Conservation (phyloP, 352 stramenopile genomes). For the Globisporangium iwayamae region DNA sequence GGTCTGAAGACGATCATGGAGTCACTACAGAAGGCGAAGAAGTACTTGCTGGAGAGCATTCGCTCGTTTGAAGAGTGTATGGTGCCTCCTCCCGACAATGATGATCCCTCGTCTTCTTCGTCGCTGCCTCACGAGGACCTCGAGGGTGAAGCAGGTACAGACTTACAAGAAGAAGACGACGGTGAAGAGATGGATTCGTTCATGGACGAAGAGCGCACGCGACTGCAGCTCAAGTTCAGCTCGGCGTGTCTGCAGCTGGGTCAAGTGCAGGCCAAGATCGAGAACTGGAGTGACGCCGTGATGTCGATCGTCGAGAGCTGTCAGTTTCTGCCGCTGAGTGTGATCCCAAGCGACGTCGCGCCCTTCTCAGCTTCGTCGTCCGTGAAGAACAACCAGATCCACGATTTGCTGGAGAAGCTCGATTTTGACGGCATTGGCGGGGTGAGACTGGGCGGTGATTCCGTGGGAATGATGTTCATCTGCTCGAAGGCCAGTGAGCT, state of each 20-base stretch:
- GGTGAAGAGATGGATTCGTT: constrained; percentile 50
- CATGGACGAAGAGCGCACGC: constrained; percentile 73
- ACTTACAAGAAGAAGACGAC: constrained; percentile 25
- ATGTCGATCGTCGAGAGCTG: constrained; percentile 42
- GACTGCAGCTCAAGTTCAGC: constrained; percentile 73
- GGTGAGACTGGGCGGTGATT: constrained; percentile 2
- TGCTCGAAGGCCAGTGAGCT: constrained; percentile 50
- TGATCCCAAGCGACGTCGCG: constrained; percentile 30
- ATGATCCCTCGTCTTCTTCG: constrained; percentile 4
- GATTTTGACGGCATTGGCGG: constrained; percentile 66
- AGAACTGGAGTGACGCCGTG: constrained; percentile 38
- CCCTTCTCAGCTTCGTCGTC: constrained; percentile 19
- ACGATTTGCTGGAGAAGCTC: constrained; percentile 43
- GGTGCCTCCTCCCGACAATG: constrained; percentile 23
- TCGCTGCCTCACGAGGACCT: constrained; percentile 29
- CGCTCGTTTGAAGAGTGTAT: constrained; percentile 70
- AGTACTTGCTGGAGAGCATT: constrained; percentile 69
- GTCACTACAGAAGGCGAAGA: constrained; percentile 50
- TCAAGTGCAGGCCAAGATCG: constrained; percentile 31
- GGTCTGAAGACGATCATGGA: constrained; percentile 12
- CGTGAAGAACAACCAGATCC: constrained; percentile 24
- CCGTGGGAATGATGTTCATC: constrained; percentile 23
- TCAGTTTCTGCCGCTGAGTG: constrained; percentile 34
- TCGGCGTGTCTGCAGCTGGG: constrained; percentile 66
- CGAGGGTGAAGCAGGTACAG: constrained; percentile 14